Evolutionary conservation across 768 basidiomycete genomes (phyloP).

Genomic region (Piloderma croceum): DNA sequence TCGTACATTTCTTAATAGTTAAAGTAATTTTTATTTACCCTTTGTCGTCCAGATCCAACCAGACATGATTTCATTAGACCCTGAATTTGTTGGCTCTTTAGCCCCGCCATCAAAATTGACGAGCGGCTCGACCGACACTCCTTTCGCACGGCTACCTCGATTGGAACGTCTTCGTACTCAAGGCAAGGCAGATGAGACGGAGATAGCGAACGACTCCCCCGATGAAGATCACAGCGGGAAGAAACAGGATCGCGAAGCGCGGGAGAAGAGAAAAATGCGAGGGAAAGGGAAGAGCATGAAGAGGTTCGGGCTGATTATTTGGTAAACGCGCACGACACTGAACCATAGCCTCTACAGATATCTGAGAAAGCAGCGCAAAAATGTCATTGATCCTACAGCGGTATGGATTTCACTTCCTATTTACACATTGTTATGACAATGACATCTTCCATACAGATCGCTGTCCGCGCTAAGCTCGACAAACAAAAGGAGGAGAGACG

Average conservation of each 20-base stretch:
- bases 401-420: conserved; percentile 33
- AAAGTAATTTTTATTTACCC: conserved; percentile 1
- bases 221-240: conserved; percentile 26
- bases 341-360: conserved; percentile 33
- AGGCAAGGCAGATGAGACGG: conserved; percentile 70
- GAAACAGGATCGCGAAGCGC: conserved; percentile 16
- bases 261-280: conserved; percentile 75
- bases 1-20: conserved; percentile 6
- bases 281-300: conserved; percentile 86
- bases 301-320: conserved; percentile 35
- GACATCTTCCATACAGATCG: conserved; percentile 31
- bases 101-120: conserved; percentile 56
- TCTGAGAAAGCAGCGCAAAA: conserved; percentile 88
- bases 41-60: conserved; percentile 63
- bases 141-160: conserved; percentile 73
- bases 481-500: conserved; percentile 47
- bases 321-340: background rate
- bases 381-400: conserved; percentile 81
- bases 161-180: conserved; percentile 67
- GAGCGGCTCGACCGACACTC: conserved; percentile 43
- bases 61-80: conserved; percentile 84
- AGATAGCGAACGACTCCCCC: conserved; percentile 39
- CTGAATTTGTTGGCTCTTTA: conserved; percentile 68
- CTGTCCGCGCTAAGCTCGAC: conserved; percentile 62
- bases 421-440: background rate